Conservation (phyloP, 164 flowering plant genomes). For the Akebia trifoliata region DNA sequence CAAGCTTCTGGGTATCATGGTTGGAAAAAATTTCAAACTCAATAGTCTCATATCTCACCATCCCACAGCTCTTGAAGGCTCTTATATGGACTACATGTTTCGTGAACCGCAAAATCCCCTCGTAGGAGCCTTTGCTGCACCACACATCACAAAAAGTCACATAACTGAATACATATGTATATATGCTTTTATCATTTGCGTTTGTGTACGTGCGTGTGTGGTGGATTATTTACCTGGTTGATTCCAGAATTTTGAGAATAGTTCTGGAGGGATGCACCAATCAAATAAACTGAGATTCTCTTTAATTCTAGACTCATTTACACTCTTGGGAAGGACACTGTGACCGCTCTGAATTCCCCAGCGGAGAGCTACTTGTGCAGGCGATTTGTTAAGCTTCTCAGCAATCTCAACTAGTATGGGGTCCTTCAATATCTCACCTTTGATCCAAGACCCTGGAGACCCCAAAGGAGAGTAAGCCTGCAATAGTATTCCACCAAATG, state of each 20-base stretch:
- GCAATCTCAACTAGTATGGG: slow-evolving; percentile 45
- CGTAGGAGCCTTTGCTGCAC: slow-evolving; percentile 57
- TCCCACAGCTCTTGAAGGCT: slow-evolving; percentile 61
- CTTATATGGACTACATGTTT: slow-evolving; percentile 44
- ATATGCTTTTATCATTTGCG: no score
- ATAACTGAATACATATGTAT: not conserved
- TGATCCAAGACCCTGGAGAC: slow-evolving; percentile 56
- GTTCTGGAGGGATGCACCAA: slow-evolving; percentile 59
- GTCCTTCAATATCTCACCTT: slow-evolving; percentile 55
- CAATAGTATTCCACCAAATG: no score
- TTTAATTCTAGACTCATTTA: slow-evolving; percentile 46
- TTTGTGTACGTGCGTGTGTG: not conserved
- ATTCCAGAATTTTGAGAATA: slow-evolving; percentile 41
- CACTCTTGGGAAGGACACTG: slow-evolving; percentile 69
- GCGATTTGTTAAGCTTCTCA: slow-evolving; percentile 49
- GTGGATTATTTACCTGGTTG: slow-evolving; percentile 41
- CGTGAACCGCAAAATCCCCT: slow-evolving; percentile 46
- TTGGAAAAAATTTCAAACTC: no score
- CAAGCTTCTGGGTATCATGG: no score
- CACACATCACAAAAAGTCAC: not conserved
- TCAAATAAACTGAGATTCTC: slow-evolving; percentile 53
- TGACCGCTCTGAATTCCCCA: slow-evolving; percentile 80
- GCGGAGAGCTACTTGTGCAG: slow-evolving; percentile 75
- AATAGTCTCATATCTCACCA: slow-evolving; percentile 61
- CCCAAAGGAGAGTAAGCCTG: slow-evolving; percentile 80